Conservation (phyloP, 2,329 filamentous ascomycete species). For the Colletotrichum tropicale region DNA sequence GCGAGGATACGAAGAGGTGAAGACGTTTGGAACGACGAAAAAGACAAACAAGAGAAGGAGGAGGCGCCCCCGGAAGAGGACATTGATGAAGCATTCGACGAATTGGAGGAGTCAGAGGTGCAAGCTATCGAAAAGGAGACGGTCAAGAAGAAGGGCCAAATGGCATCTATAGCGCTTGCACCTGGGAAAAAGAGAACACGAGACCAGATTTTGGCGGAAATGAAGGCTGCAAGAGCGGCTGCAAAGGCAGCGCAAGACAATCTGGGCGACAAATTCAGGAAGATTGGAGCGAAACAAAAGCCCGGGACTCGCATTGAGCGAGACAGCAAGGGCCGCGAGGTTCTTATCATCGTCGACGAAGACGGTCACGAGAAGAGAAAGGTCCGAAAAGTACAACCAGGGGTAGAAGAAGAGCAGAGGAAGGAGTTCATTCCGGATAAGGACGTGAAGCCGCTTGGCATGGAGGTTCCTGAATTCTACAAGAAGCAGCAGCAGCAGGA, state of each 20-base stretch:
- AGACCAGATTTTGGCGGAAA: slow-evolving; percentile 70
- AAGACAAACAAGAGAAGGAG: slow-evolving; percentile 27
- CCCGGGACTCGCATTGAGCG: slow-evolving; percentile 63
- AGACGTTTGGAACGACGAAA: slow-evolving; percentile 58
- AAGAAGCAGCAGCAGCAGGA: slow-evolving; percentile 49
- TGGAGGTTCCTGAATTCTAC: slow-evolving; percentile 69
- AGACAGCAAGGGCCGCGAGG: slow-evolving; percentile 65
- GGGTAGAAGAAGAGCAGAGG: slow-evolving; percentile 37
- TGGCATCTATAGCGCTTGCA: slow-evolving; percentile 56
- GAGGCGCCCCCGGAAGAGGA: slow-evolving; percentile 40
- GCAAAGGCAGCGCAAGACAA: slow-evolving; percentile 58
- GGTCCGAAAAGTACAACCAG: slow-evolving; percentile 57
- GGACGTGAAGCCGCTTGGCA: slow-evolving; percentile 62
- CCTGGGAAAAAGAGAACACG: slow-evolving; percentile 67
- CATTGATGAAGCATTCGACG: slow-evolving; percentile 71
- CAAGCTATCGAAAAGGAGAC: slow-evolving; percentile 56
- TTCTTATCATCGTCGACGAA: slow-evolving; percentile 69
- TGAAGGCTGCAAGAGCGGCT: slow-evolving; percentile 67
- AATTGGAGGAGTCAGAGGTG: slow-evolving; percentile 60
- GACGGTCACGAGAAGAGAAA: slow-evolving; percentile 71
- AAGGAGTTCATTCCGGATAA: slow-evolving; percentile 58
- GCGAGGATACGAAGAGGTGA: slow-evolving; percentile 73
- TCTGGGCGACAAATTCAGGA: slow-evolving; percentile 67
- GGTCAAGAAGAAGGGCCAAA: slow-evolving; percentile 65
- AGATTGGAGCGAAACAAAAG: slow-evolving; percentile 61